phyloP scores from a whole-genome alignment of 768 basidiomycete species.

The Agrocybe praecox region DNA sequence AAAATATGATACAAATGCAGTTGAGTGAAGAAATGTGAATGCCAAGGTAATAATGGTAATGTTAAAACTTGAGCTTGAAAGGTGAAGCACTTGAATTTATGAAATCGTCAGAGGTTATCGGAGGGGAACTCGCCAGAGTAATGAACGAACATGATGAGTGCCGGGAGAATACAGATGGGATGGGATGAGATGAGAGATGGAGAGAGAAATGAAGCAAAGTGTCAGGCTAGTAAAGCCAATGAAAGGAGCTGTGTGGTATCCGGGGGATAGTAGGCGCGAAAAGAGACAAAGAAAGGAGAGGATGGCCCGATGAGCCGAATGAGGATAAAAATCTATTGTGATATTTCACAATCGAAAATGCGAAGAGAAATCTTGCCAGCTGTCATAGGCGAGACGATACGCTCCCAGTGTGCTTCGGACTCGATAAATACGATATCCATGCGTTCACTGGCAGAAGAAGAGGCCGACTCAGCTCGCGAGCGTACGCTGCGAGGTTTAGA shows the following conservation, averaged over 20 bases:
- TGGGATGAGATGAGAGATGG: background rate
- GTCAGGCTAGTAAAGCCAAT: background rate
- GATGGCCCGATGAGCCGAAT: background rate
- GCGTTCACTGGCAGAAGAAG: conserved; percentile 22
- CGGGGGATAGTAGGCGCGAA: background rate
- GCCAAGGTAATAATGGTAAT: background rate
- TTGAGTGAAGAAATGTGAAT: background rate
- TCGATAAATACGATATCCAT: conserved; percentile 46
- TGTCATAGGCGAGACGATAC: conserved; percentile 39
- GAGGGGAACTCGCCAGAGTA: background rate
- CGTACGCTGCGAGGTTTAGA: conserved; percentile 20
- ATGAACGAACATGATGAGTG: background rate
- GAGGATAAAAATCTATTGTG: background rate
- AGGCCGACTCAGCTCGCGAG: conserved; percentile 33
- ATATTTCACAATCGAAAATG: conserved; percentile 40
- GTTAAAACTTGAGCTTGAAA: too few species aligned
- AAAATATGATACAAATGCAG: background rate
- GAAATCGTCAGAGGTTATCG: background rate
- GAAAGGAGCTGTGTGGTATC: background rate
- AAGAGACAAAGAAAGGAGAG: background rate
- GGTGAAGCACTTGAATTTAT: background rate
- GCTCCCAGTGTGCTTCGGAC: conserved; percentile 58
- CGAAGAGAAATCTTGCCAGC: conserved; percentile 56
- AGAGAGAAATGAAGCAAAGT: background rate
- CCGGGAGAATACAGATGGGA: background rate